Evolutionary conservation across 2,329 filamentous ascomycete species (phyloP).

Genomic region (Aspergillus sojae): DNA sequence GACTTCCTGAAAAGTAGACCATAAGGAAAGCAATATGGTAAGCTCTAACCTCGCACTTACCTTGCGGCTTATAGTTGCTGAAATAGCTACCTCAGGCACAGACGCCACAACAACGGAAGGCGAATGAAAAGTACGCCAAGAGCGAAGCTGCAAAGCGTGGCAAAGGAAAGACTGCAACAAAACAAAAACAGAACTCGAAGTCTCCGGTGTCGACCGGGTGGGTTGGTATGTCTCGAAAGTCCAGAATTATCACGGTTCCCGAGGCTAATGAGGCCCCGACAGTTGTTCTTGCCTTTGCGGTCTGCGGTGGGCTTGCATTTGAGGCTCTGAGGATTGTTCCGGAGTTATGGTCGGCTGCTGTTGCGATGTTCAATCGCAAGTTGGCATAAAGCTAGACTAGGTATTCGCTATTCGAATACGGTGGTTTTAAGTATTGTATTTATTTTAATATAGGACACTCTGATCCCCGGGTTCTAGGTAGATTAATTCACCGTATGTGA

Average conservation of each 20-base stretch:
- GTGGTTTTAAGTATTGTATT: not conserved
- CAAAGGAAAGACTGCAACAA: slow-evolving; percentile 49
- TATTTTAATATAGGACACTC: not conserved
- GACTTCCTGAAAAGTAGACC: not conserved
- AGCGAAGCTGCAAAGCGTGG: slow-evolving; percentile 63
- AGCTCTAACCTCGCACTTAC: not conserved
- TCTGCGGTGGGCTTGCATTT: slow-evolving; percentile 63
- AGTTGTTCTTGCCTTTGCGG: slow-evolving; percentile 65
- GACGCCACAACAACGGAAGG: slow-evolving; percentile 67
- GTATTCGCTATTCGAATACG: too few species aligned
- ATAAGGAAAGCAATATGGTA: not conserved
- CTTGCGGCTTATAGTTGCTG: not conserved
- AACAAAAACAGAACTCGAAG: slow-evolving; percentile 54
- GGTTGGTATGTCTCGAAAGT: slow-evolving; percentile 56
- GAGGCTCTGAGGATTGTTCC: slow-evolving; percentile 55
- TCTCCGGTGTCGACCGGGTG: slow-evolving; percentile 59
- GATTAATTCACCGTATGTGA: not conserved
- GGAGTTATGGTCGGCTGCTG: slow-evolving; percentile 41
- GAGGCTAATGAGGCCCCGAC: not conserved
- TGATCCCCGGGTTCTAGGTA: not conserved
- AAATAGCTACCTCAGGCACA: slow-evolving; percentile 48
- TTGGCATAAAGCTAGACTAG: slow-evolving; percentile 19
- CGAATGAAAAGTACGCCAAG: slow-evolving; percentile 64
- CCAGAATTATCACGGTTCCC: not conserved
- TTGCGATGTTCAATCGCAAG: slow-evolving; percentile 30